Evolutionary conservation across 192 early-diverging fungal species (phyloP).

Genomic region (Umbelopsis sp.): DNA sequence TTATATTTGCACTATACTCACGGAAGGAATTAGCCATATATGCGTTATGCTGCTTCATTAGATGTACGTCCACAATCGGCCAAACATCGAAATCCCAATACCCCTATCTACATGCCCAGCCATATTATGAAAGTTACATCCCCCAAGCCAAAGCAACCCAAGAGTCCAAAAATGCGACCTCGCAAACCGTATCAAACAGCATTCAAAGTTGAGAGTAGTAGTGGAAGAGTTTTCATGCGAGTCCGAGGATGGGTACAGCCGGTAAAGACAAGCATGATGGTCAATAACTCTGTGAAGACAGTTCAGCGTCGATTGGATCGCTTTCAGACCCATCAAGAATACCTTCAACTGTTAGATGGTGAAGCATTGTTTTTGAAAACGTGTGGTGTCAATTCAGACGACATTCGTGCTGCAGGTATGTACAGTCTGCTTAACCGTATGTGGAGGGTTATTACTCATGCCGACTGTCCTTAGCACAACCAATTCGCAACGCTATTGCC

Average conservation of each 20-base stretch:
- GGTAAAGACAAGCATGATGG: constrained; percentile 47
- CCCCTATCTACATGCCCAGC: neutral
- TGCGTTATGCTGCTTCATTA: neutral
- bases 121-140: neutral
- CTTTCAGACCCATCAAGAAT: constrained; percentile 33
- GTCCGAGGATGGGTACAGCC: constrained; percentile 48
- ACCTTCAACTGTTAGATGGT: constrained; percentile 31
- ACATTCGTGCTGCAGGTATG: constrained; percentile 41
- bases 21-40: neutral
- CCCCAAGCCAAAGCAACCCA: neutral
- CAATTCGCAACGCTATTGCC: too few relatives aligned
- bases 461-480: too few relatives aligned
- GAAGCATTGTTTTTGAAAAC: constrained; percentile 38
- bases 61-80: constrained; percentile 11
- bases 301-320: constrained; percentile 38
- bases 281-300: constrained; percentile 42
- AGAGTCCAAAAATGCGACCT: neutral
- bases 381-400: constrained; percentile 27
- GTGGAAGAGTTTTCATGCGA: constrained; percentile 41
- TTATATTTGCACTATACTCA: neutral
- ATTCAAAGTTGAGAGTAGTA: constrained; percentile 26
- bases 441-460: neutral
- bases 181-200: neutral
- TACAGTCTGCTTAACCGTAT: neutral
- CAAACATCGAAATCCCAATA: neutral